Base-by-base conservation (phyloP, 1,284 basidiomycete genomes). In the Microbotryum lychnidis-dioicae region DNA sequence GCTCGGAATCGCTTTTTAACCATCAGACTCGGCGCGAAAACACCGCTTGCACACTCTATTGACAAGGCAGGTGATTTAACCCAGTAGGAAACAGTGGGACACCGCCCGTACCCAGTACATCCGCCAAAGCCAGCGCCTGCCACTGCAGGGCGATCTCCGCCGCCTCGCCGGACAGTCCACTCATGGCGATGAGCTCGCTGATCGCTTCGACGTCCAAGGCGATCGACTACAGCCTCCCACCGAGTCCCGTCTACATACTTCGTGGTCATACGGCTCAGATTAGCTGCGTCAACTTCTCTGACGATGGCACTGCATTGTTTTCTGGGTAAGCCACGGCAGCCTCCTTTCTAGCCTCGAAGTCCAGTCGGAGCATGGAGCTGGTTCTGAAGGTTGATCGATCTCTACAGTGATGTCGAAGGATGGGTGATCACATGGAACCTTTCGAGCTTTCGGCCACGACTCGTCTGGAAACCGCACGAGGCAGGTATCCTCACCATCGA, bases 381-480 rank as follows among this genome's bases (percentile, higher is more conserved):
- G 20, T 29, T 23, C n/a, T 42, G 37, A n/a, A n/a, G 46, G 20
- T 37, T 50, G 21, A 10, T 50, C 27, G 10, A 46, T 20, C 6
- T 2, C 6, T 33, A 21, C 48, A 70, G 69, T 4, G 70, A 71
- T 57, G 60, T 62, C 12, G 59, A 64, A 6, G 70, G 70, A 7
- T 64, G 37, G 27, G 66, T 72, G 1, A 66, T 61, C 1, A 37
- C 66, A 3, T 72, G 70, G 70, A 50, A 67, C 18, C 45, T 72
- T 23, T 27, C 29, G 12, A 64, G 61, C 6, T 70, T 66, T 23
- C 53, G 71, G 3, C 62, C 67, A 1, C 12, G 33, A 6, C 18
- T 46, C 14, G 56, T 66, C 44, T 64, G 65, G 63, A 61, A 63
- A 49, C 62, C 70, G 53, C 69, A 71, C 54, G 48, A 44, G 5